Conservation (phyloP, 345 rosid species). For the Boechera retrofracta region DNA sequence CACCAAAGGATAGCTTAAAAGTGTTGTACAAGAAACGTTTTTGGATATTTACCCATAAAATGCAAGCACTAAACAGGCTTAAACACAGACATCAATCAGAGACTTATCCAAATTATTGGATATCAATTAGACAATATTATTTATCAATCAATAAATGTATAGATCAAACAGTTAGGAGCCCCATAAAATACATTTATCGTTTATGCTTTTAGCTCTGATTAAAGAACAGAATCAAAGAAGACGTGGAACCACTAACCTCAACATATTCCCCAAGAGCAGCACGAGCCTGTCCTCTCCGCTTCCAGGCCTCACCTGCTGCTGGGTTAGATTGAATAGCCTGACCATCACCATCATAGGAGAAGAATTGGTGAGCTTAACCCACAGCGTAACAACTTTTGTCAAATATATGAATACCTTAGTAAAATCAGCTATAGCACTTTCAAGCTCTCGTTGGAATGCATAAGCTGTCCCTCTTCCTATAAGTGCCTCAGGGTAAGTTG, state of each 20-base stretch:
- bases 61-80: slow-evolving; percentile 23
- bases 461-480: slow-evolving; percentile 97
- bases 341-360: slow-evolving; percentile 26
- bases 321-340: slow-evolving; percentile 93
- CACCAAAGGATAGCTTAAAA: slow-evolving; percentile 38
- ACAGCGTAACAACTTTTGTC: slow-evolving; percentile 23
- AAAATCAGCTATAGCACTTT: slow-evolving; percentile 86
- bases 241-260: slow-evolving; percentile 57
- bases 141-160: slow-evolving; percentile 21
- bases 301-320: slow-evolving; percentile 98
- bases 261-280: slow-evolving; percentile 90
- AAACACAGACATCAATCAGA: slow-evolving; percentile 29
- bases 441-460: slow-evolving; percentile 92
- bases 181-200: background rate
- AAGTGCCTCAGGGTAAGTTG: slow-evolving; percentile 88
- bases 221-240: slow-evolving; percentile 18
- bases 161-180: background rate
- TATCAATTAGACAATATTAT: slow-evolving; percentile 19
- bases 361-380: slow-evolving; percentile 29
- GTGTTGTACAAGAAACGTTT: slow-evolving; percentile 31
- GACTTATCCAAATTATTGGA: slow-evolving; percentile 16
- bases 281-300: slow-evolving; percentile 97
- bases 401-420: slow-evolving; percentile 64
- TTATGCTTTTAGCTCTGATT: slow-evolving; percentile 16
- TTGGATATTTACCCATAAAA: slow-evolving; percentile 16